Conservation (phyloP, 805 yeast species). For the Jamesozyma gamospora region DNA sequence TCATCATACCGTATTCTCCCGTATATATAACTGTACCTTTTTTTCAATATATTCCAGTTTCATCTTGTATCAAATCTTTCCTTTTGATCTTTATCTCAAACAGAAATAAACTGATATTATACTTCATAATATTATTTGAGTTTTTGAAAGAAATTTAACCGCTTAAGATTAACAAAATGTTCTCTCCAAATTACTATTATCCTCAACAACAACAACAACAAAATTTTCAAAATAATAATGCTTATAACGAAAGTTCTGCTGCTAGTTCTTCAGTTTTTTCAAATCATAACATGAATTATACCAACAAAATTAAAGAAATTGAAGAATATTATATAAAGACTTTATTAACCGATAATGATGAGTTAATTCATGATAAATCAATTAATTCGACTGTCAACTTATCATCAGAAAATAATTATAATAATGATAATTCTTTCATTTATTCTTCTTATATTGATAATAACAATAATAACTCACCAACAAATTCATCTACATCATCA, state of each 20-base stretch:
- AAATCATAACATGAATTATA: slow-evolving; percentile 16
- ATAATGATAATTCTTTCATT: background rate
- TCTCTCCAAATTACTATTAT: background rate
- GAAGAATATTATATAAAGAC: slow-evolving; percentile 28
- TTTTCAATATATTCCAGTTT: no score
- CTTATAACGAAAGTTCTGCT: background rate
- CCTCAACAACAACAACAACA: background rate
- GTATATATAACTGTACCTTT: no score
- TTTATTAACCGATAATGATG: slow-evolving; percentile 16
- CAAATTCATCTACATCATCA: background rate
- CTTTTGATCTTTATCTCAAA: no score
- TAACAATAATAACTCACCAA: background rate
- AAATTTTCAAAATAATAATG: background rate
- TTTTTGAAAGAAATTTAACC: background rate
- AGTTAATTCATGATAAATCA: background rate
- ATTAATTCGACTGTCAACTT: background rate
- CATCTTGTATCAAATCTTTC: no score
- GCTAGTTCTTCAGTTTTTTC: slow-evolving; percentile 19
- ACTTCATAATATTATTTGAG: no score
- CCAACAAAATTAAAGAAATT: slow-evolving; percentile 21
- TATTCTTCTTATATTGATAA: background rate
- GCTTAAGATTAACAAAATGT: background rate
- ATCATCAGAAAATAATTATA: background rate
- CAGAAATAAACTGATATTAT: no score
- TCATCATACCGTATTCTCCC: no score